Conservation (phyloP, 345 rosid genomes). For the Eucalyptus pumila region DNA sequence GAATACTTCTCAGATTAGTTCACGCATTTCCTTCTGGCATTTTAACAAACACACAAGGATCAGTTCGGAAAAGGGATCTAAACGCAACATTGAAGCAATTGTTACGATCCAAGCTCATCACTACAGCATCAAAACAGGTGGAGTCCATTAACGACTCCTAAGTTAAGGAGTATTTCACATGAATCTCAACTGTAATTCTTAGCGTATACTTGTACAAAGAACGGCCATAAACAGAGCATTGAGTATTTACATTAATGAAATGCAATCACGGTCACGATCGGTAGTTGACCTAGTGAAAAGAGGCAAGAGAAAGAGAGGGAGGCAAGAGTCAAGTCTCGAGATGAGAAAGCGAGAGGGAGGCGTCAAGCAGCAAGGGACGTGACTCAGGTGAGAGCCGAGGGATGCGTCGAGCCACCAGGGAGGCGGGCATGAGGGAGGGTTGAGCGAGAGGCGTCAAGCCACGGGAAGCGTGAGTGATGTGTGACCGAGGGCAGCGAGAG, state of each 20-base stretch:
- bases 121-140: background rate
- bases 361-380: accelerated
- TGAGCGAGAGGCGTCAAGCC: too few relatives aligned
- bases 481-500: background rate
- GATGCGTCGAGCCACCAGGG: background rate
- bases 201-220: background rate
- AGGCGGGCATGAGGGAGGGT: too few relatives aligned
- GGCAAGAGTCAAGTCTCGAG: background rate
- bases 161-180: background rate
- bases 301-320: background rate
- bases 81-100: background rate
- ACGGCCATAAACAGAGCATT: background rate
- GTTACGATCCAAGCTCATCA: background rate
- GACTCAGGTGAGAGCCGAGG: background rate
- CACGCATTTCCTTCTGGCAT: background rate
- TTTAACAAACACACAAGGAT: background rate
- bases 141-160: background rate
- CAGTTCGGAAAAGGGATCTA: background rate
- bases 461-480: background rate
- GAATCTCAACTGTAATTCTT: background rate
- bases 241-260: background rate
- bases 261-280: background rate
- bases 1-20: background rate
- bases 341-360: background rate
- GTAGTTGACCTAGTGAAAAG: background rate